phyloP scores from a whole-genome alignment of 768 basidiomycete species.

The Lactifluus piperatus region DNA sequence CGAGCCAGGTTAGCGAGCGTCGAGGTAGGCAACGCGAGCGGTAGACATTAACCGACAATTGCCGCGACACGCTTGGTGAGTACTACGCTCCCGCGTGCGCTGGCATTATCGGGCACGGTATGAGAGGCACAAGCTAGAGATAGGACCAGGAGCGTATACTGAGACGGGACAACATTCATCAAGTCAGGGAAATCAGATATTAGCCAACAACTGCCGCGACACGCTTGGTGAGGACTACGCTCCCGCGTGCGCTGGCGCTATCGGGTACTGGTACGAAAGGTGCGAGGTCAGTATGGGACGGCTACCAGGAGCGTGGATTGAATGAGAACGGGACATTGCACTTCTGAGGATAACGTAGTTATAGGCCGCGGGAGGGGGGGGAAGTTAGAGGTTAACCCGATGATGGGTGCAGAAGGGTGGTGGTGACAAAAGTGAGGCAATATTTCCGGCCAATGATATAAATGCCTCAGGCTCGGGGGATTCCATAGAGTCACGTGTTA shows the following conservation, averaged over 20 bases:
- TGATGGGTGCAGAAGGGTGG: too few relatives aligned
- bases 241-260: conserved; percentile 26
- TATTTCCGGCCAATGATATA: conserved; percentile 12
- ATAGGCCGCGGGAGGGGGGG: background rate
- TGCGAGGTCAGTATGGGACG: background rate
- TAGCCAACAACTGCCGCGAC: conserved; percentile 10
- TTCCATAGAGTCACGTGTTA: background rate
- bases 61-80: conserved; percentile 33
- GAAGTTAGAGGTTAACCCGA: background rate
- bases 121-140: background rate
- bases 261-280: background rate
- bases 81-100: conserved; percentile 36
- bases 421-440: conserved; percentile 6
- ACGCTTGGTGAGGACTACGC: conserved; percentile 41
- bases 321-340: background rate
- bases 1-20: background rate
- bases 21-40: too few relatives aligned
- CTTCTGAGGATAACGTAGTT: background rate
- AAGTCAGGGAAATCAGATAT: too few relatives aligned
- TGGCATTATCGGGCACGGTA: background rate
- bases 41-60: background rate
- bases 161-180: too few relatives aligned
- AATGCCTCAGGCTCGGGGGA: conserved; percentile 11
- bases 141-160: too few relatives aligned
- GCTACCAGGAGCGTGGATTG: background rate